phyloP scores from a whole-genome alignment of 163 green algal species.

The Picocystis sp. region DNA sequence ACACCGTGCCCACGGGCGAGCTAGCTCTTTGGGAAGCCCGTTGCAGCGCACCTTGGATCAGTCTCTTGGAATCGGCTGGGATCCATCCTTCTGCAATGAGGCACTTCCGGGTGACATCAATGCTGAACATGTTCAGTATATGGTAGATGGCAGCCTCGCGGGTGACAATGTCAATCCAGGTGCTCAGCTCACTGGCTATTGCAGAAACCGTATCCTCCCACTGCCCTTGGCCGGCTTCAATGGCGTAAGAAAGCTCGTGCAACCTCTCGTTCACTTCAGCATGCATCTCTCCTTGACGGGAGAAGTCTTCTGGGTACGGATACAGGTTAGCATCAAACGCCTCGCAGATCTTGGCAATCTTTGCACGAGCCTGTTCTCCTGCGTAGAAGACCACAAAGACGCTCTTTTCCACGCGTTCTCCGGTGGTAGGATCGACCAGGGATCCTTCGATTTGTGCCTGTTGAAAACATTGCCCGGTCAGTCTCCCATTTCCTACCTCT shows the following conservation, averaged over 20 bases:
- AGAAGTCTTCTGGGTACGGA: constrained; percentile 83
- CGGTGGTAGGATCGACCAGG: constrained; percentile 65
- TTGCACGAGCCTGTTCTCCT: constrained; percentile 70
- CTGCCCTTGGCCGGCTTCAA: constrained; percentile 62
- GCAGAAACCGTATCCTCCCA: constrained; percentile 31
- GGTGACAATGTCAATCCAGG: constrained; percentile 5
- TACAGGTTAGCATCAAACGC: constrained; percentile 91
- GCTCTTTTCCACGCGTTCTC: constrained; percentile 74
- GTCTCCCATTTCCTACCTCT: too few relatives aligned
- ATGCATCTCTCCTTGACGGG: constrained; percentile 71
- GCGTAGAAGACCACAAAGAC: constrained; percentile 98
- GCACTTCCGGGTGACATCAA: constrained; percentile 87
- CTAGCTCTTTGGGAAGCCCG: constrained; percentile 8
- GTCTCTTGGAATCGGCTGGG: constrained; percentile 26
- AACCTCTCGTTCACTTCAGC: constrained; percentile 59
- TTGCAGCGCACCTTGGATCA: constrained; percentile 29
- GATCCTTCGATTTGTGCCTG: constrained; percentile 40
- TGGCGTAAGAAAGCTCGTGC: constrained; percentile 78
- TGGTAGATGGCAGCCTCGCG: constrained; percentile 91
- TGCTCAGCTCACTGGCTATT: constrained; percentile 30
- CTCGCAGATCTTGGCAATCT: constrained; percentile 94
- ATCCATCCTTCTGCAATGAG: constrained; percentile 92
- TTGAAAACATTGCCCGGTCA: too few relatives aligned
- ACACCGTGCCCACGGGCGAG: constrained; percentile 54
- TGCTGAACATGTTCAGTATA: constrained; percentile 89